Base-by-base conservation (phyloP, 1,284 basidiomycete genomes). In the Ustilago trichophora region DNA sequence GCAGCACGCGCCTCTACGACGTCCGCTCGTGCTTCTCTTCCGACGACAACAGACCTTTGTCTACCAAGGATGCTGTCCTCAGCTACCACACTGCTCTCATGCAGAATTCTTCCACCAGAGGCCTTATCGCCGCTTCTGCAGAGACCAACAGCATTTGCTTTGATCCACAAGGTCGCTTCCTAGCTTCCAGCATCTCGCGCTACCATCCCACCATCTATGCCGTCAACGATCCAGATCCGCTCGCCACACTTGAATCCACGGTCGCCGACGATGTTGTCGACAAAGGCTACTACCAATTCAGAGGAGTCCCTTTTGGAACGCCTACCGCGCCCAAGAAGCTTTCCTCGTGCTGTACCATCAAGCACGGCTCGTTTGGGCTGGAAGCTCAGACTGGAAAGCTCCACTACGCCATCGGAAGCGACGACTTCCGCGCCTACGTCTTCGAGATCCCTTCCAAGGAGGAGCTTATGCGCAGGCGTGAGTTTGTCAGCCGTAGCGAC, bases 81-180 rank as follows among this genome's bases (percentile, higher is more conserved):
- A 56, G 43, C 43, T 63, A 50, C 16, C 52, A 63, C 37, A 63
- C 51, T 6, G 46, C 43, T 2, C 52, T 63, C 33, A 42, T 56
- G 47, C 59, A 63, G 38, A 55, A 56, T 22, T 60, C 57, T 8
- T 43, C 37, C 11, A 49, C 27, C 1, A 18, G 57, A 26, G 52
- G 60, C 15, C 44, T 56, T 16, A 53, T 64, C 7, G 49, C 44
- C 8, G 60, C 52, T 24, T 45, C 50, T n/a, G 62, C 62, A 21
- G 54, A 65, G 40, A 65, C 62, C 31, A 65, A 65, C 37, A 65
- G 62, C 31, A 37, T 65, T 19, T 51, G 55, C 25, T 65, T 65
- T 21, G 62, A 65, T 18, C 62, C 62, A 11, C 6, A 38, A 7
- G 62, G 62, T 33, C 54, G 42, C 15, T 51, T 58, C 21, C 34